Percentiles rank a stretch among this genome's conserved stretches.
phyloP scores from a whole-genome alignment of 371 early-diverging fungal species.

The Mucor mucedo region DNA sequence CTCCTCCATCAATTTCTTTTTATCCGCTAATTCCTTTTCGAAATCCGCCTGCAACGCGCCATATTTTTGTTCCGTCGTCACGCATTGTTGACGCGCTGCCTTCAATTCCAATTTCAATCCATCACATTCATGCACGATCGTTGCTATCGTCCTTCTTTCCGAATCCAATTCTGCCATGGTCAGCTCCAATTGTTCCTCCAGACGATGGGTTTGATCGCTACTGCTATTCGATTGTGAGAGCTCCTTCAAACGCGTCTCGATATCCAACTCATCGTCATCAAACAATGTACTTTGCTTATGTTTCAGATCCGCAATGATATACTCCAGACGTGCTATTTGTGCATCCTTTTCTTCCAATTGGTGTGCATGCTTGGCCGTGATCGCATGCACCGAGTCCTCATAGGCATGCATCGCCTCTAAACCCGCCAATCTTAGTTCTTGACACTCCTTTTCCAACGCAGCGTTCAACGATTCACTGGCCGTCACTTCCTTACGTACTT shows the following conservation, averaged over 20 bases:
- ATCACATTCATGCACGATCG: slow-evolving; percentile 21
- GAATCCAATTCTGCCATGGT: slow-evolving; percentile 41
- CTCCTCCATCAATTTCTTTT: slow-evolving; percentile 48
- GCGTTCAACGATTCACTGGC: slow-evolving; percentile 34
- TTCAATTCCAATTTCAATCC: slow-evolving; percentile 28
- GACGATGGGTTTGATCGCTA: slow-evolving; percentile 38
- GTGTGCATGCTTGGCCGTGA: slow-evolving; percentile 28
- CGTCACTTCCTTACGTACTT: slow-evolving; percentile 32
- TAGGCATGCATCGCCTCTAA: slow-evolving; percentile 43
- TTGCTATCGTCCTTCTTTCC: slow-evolving; percentile 23
- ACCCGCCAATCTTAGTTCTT: slow-evolving; percentile 42
- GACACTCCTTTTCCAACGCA: slow-evolving; percentile 48
- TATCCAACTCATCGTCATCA: slow-evolving; percentile 34
- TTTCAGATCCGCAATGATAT: slow-evolving; percentile 33
- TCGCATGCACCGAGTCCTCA: slow-evolving; percentile 29
- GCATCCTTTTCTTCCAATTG: slow-evolving; percentile 30
- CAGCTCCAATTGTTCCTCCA: slow-evolving; percentile 48
- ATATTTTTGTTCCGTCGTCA: slow-evolving; percentile 29
- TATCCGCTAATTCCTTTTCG: slow-evolving; percentile 42
- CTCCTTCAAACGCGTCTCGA: slow-evolving; percentile 14
- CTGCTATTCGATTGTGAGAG: background rate
- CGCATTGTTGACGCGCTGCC: slow-evolving; percentile 22
- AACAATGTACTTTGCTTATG: slow-evolving; percentile 30
- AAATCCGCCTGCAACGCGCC: slow-evolving; percentile 35
- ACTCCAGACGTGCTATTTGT: slow-evolving; percentile 27